phyloP scores from a whole-genome alignment of 2,329 filamentous ascomycete genomes.

The Aureobasidium mangrovei region DNA sequence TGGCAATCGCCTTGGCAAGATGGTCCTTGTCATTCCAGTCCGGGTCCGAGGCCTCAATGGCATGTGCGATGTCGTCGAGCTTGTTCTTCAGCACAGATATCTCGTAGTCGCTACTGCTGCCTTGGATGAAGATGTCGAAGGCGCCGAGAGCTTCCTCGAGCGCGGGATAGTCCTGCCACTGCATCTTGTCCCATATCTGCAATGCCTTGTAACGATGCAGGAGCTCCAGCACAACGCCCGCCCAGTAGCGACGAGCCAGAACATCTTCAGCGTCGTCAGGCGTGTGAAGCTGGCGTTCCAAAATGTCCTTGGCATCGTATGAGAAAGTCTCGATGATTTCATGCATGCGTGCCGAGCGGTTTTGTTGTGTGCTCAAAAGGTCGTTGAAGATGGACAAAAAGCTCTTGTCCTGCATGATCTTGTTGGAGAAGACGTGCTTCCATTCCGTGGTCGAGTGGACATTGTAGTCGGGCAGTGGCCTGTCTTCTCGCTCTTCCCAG shows the following conservation, averaged over 20 bases:
- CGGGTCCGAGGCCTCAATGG: slow-evolving; percentile 47
- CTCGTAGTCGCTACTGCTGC: slow-evolving; percentile 58
- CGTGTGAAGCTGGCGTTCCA: slow-evolving; percentile 57
- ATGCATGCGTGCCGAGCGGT: slow-evolving; percentile 61
- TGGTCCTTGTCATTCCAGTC: slow-evolving; percentile 50
- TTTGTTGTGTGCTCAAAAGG: slow-evolving; percentile 61
- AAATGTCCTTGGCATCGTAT: slow-evolving; percentile 81
- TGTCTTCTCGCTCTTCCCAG: slow-evolving; percentile 65
- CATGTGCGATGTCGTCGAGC: slow-evolving; percentile 54
- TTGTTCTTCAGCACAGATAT: slow-evolving; percentile 53
- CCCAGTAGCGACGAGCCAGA: slow-evolving; percentile 70
- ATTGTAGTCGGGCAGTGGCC: slow-evolving; percentile 40
- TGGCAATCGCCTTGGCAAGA: slow-evolving; percentile 56
- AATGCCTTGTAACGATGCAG: slow-evolving; percentile 76
- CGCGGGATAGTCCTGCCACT: slow-evolving; percentile 42
- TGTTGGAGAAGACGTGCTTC: slow-evolving; percentile 47
- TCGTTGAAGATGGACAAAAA: slow-evolving; percentile 45
- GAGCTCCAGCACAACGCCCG: slow-evolving; percentile 62
- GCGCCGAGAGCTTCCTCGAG: slow-evolving; percentile 70
- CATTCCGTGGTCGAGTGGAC: slow-evolving; percentile 43
- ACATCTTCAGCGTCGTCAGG: slow-evolving; percentile 59
- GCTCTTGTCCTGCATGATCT: slow-evolving; percentile 27
- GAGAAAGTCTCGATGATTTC: slow-evolving; percentile 58
- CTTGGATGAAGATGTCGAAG: slow-evolving; percentile 83
- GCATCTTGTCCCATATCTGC: slow-evolving; percentile 60